Conservation (phyloP, 2,329 filamentous ascomycete species). For the Diplodia intermedia region DNA sequence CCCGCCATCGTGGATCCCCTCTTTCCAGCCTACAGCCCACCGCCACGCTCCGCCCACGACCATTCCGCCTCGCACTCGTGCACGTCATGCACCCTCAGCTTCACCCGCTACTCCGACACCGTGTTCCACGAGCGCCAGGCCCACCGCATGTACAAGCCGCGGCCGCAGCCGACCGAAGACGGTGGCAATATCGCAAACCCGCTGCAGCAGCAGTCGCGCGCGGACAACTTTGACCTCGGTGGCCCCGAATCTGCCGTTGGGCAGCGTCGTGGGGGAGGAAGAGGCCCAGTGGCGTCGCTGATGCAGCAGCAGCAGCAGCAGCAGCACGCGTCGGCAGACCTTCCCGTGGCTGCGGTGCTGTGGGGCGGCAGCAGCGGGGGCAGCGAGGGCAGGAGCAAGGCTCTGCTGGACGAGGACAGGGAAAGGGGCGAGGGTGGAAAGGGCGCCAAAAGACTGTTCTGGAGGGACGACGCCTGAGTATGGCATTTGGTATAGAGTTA, state of each 20-base stretch:
- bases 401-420: too few species aligned
- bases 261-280: neutral
- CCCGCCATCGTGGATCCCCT: neutral
- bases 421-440: too few species aligned
- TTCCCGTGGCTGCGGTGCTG: neutral
- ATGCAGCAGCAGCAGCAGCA: neutral
- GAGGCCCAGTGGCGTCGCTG: neutral
- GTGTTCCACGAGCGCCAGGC: constrained; percentile 34
- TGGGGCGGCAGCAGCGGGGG: neutral
- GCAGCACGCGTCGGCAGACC: neutral
- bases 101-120: constrained; percentile 12
- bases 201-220: neutral
- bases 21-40: neutral
- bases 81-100: constrained; percentile 1
- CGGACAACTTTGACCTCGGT: neutral
- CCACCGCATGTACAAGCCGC: constrained; percentile 23
- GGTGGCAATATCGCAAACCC: neutral
- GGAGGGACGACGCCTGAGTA: neutral
- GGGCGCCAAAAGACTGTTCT: too few species aligned
- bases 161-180: constrained; percentile 12
- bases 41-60: neutral
- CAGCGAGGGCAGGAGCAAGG: neutral
- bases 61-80: neutral
- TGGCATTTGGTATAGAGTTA: too few species aligned
- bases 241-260: neutral